phyloP scores from a whole-genome alignment of 129 eudicot genomes.

The Chrysanthemum makinoi region DNA sequence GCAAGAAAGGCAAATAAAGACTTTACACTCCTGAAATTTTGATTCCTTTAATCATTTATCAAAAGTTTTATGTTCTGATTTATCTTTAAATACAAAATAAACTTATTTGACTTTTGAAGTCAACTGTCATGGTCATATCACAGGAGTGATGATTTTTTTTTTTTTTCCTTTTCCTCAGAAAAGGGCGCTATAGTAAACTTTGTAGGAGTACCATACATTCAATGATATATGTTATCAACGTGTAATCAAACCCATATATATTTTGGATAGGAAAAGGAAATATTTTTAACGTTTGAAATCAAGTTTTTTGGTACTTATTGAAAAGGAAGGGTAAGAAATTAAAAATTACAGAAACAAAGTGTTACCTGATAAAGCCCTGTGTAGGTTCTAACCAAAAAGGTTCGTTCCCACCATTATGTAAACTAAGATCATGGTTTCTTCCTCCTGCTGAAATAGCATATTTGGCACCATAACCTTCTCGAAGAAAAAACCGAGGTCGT shows the following conservation, averaged over 20 bases:
- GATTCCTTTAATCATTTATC: not conserved
- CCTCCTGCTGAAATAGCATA: slow-evolving; percentile 37
- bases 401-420: slow-evolving; percentile 35
- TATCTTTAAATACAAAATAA: not conserved
- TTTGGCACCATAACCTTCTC: slow-evolving; percentile 27
- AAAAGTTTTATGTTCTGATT: slow-evolving; percentile 6
- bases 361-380: slow-evolving; percentile 28
- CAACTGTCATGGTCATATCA: slow-evolving; percentile 8
- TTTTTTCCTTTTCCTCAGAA: slow-evolving; percentile 4
- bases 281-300: not conserved
- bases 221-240: not conserved
- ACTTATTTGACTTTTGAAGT: not conserved
- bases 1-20: slow-evolving; percentile 51
- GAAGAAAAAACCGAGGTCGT: slow-evolving; percentile 21
- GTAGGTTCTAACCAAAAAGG: slow-evolving; percentile 49
- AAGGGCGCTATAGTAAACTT: not conserved
- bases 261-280: slow-evolving; percentile 1
- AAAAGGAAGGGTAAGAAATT: not conserved
- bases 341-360: not conserved
- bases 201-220: not conserved
- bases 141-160: not conserved
- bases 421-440: slow-evolving; percentile 37
- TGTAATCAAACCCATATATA: slow-evolving; percentile 6
- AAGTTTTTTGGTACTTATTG: not conserved
- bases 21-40: slow-evolving; percentile 47